phyloP scores from a whole-genome alignment of 208 protist genomes.

The Porcisia deanei region DNA sequence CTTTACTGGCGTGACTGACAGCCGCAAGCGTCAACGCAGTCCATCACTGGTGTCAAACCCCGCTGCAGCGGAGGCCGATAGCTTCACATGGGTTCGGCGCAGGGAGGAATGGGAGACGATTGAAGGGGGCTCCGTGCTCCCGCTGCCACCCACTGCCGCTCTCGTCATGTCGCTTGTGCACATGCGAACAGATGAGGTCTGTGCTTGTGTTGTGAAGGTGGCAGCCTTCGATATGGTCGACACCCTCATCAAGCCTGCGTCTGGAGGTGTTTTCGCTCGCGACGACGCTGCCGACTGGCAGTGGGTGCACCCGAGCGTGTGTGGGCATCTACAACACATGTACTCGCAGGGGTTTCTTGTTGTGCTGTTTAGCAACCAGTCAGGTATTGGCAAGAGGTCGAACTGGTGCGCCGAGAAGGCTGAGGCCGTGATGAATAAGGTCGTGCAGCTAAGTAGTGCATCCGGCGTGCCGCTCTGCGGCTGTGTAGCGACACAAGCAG shows the following conservation, averaged over 20 bases:
- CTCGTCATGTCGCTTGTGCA: conserved; percentile 15
- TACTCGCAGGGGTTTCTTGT: conserved; percentile 74
- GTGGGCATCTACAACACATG: conserved; percentile 44
- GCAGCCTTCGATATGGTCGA: conserved; percentile 84
- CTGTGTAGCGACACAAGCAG: conserved; percentile 74
- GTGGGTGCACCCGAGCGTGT: conserved; percentile 53
- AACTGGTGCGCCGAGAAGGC: conserved; percentile 62
- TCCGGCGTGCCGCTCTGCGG: conserved; percentile 65
- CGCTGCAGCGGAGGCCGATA: not conserved
- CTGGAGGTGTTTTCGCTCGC: conserved; percentile 57
- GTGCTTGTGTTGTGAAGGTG: conserved; percentile 33
- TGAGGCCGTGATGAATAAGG: conserved; percentile 49
- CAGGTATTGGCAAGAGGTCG: conserved; percentile 64
- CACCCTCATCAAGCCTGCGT: conserved; percentile 65
- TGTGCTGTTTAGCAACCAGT: conserved; percentile 94
- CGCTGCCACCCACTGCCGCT: conserved; percentile 31
- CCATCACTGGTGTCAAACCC: not conserved
- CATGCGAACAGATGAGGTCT: not conserved
- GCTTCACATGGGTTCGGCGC: not conserved
- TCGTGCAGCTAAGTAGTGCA: conserved; percentile 42
- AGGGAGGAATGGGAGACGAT: conserved; percentile 32
- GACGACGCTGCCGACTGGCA: conserved; percentile 70
- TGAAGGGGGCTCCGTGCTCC: conserved; percentile 35
- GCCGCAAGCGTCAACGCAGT: conserved; percentile 19
- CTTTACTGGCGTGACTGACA: conserved; percentile 6